Evolutionary conservation across 768 basidiomycete genomes (phyloP), one percentile per base, ranked within the genome.

Genomic region (Xerocomellus chrysenteron): DNA sequence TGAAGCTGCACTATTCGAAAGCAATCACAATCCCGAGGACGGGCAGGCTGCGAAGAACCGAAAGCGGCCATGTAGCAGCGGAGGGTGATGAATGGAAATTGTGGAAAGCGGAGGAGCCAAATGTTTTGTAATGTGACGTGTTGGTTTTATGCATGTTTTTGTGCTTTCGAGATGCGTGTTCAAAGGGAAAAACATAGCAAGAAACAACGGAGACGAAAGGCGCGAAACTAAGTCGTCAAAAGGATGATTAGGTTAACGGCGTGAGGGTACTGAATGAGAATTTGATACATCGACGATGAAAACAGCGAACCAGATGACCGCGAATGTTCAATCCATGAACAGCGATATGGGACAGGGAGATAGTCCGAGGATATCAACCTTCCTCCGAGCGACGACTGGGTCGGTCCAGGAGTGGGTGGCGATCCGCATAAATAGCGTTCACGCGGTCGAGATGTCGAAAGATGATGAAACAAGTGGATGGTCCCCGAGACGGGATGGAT

Each of bases 401-500:
- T 57, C 69, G 39, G 48, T 47, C 47, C 40, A 33, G 54, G 51
- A 57, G 56, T 35, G 63, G 57, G 48, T 53, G 52, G 52, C 55
- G 62, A 62, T 52, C 60, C 40, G 66, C 70, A 70, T 67, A 67
- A 67, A 69, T 73, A 65, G 53, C n/a, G 51, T 62, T 65, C 65
- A 65, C 68, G 69, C 63, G 60, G 61, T 49, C 63, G 65, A 65
- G 65, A 67, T 61, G 65, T 60, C 54, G 60, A 68, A 64, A 65
- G 57, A 61, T 60, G 57, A 61, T 60, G 57, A 64, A 66, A 68
- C 54, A 66, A 63, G 63, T 60, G 66, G 68, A 70, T 67, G 71
- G 69, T 73, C 75, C 78, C 75, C 74, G 65, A 72, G 81, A 84
- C 82, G 76, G 82, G 80, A 83, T 82, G 82, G 79, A 84, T 83